These are phyloP conservation scores for Talinum fruticosum DNA, from an alignment of 148 eudicot species.

Conservation along the genomic window DNA sequence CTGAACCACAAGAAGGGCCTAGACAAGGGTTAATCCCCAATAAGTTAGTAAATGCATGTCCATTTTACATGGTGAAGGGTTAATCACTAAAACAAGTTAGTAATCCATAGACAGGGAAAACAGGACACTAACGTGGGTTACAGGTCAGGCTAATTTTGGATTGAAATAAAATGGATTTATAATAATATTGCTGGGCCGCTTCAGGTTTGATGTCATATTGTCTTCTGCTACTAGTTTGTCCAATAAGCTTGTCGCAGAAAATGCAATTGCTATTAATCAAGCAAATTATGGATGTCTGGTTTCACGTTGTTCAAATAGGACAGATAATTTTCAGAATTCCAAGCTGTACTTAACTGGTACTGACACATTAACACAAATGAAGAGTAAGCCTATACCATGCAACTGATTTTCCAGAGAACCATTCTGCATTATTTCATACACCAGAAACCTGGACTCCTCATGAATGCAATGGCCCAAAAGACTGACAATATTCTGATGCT, in stretches of 20 bases:
- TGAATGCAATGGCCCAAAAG: slow-evolving; percentile 63
- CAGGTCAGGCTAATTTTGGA: background rate
- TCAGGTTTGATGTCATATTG: background rate
- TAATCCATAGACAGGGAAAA: background rate
- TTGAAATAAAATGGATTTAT: too few relatives aligned
- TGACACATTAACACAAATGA: background rate
- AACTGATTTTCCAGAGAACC: slow-evolving; percentile 75
- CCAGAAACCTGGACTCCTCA: slow-evolving; percentile 56
- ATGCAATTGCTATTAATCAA: background rate
- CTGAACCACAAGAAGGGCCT: slow-evolving; percentile 57
- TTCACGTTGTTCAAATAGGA: background rate
- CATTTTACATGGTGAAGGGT: too few relatives aligned
- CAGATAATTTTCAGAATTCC: too few relatives aligned
- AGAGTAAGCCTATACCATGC: slow-evolving; percentile 51
- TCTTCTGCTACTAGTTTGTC: background rate
- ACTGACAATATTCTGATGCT: slow-evolving; percentile 64
- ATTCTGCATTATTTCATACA: slow-evolving; percentile 74
- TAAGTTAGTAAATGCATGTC: background rate
- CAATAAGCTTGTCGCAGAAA: background rate
- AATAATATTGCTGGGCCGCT: background rate
- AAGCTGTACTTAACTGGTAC: background rate
- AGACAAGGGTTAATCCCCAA: background rate
- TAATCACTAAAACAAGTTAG: background rate
- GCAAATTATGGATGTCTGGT: background rate
- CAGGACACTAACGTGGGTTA: background rate